Evolutionary conservation across 2,329 filamentous ascomycete genomes (phyloP).

Genomic region (Dactylonectria macrodidyma): DNA sequence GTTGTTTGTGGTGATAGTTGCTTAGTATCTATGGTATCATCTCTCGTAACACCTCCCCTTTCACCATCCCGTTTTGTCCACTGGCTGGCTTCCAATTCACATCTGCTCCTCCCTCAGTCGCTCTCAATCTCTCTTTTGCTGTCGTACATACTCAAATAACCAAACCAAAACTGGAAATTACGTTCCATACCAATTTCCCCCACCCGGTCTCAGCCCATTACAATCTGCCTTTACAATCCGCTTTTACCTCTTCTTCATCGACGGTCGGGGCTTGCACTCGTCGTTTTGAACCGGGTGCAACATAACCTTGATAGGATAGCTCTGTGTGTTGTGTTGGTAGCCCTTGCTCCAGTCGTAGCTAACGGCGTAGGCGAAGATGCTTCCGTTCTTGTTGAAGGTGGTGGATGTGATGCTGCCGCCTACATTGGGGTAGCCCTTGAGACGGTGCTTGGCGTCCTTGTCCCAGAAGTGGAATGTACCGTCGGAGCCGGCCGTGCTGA

Average conservation of each 20-base stretch:
- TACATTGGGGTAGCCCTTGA: slow-evolving; percentile 89
- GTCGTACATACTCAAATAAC: slow-evolving; percentile 37
- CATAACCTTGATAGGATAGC: slow-evolving; percentile 85
- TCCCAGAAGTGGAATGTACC: slow-evolving; percentile 99
- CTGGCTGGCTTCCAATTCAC: not conserved
- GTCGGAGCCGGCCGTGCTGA: slow-evolving; percentile 95
- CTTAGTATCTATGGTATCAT: slow-evolving; percentile 48
- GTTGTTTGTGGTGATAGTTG: slow-evolving; percentile 25
- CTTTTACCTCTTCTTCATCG: slow-evolving; percentile 70
- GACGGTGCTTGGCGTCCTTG: slow-evolving; percentile 88
- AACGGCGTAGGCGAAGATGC: slow-evolving; percentile 89
- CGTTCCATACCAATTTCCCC: slow-evolving; percentile 9
- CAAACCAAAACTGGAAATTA: slow-evolving; percentile 21
- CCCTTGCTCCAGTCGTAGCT: slow-evolving; percentile 99
- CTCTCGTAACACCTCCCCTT: slow-evolving; percentile 46
- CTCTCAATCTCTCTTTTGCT: slow-evolving; percentile 29
- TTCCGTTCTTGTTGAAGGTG: slow-evolving; percentile 90
- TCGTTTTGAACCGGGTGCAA: slow-evolving; percentile 80
- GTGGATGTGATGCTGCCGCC: slow-evolving; percentile 91
- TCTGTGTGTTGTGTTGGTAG: slow-evolving; percentile 85
- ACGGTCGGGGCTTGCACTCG: slow-evolving; percentile 74
- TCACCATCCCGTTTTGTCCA: slow-evolving; percentile 29
- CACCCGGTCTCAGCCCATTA: slow-evolving; percentile 13
- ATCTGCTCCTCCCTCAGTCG: slow-evolving; percentile 16
- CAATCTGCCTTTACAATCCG: not conserved